These are phyloP conservation scores for Marsdenia floribunda DNA, from an alignment of 257 asterid species.

Conservation along the genomic window DNA sequence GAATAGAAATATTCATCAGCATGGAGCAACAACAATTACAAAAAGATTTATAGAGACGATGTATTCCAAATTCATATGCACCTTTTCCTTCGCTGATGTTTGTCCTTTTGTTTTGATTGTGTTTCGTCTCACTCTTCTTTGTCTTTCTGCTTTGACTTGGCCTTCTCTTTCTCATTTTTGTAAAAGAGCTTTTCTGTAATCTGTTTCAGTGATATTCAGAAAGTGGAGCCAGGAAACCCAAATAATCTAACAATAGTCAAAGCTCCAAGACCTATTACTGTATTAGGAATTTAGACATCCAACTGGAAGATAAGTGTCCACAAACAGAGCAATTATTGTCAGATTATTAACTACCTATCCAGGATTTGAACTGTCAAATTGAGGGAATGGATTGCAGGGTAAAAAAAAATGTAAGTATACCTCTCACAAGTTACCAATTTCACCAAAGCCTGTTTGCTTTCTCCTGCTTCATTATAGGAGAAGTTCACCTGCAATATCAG, in stretches of 20 bases:
- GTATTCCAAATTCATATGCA: slow-evolving; percentile 14
- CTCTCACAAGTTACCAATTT: slow-evolving; percentile 91
- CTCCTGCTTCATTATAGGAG: slow-evolving; percentile 93
- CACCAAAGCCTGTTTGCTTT: slow-evolving; percentile 91
- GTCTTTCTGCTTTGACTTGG: slow-evolving; percentile 35
- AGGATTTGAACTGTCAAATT: not conserved
- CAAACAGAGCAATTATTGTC: not conserved
- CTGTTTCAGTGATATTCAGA: slow-evolving; percentile 32
- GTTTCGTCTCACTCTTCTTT: slow-evolving; percentile 55
- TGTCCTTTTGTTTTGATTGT: slow-evolving; percentile 37
- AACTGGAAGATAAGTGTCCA: not conserved
- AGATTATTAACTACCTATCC: not conserved
- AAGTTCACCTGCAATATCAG: slow-evolving; percentile 66
- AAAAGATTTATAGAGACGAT: not conserved
- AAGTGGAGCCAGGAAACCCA: not conserved
- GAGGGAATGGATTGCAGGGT: not conserved
- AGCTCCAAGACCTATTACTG: not conserved
- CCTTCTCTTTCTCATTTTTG: slow-evolving; percentile 76
- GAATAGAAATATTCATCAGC: slow-evolving; percentile 18
- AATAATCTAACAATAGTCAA: not conserved
- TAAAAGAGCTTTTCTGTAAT: slow-evolving; percentile 79
- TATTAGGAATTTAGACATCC: slow-evolving; percentile 1
- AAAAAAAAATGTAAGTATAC: slow-evolving; percentile 19
- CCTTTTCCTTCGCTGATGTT: slow-evolving; percentile 61
- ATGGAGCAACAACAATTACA: not conserved